These are phyloP conservation scores for Draba incana DNA, from an alignment of 345 rosid species.

Conservation along the genomic window DNA sequence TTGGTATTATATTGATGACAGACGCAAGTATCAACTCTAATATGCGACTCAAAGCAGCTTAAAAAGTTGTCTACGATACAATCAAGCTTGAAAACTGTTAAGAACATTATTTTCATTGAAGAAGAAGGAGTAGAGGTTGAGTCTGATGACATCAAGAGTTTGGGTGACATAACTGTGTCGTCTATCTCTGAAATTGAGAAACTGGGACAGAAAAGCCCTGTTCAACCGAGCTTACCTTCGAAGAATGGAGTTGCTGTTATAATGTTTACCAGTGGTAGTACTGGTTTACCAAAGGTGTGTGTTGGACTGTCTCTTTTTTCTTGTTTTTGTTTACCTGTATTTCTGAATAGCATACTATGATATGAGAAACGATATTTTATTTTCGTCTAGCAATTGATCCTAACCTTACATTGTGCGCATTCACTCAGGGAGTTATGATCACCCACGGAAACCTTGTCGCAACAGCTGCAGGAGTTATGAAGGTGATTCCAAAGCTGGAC, in stretches of 20 bases:
- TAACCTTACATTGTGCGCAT: conserved; percentile 39
- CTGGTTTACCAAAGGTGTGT: conserved; percentile 92
- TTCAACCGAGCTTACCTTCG: conserved; percentile 64
- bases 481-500: conserved; percentile 61
- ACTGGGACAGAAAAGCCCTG: conserved; percentile 58
- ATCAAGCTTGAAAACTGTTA: conserved; percentile 55
- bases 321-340: neutral
- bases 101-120: conserved; percentile 76
- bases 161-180: conserved; percentile 54
- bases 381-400: neutral
- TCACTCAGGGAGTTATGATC: conserved; percentile 86
- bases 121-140: conserved; percentile 53
- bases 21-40: conserved; percentile 82
- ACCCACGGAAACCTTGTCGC: conserved; percentile 84
- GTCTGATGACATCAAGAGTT: conserved; percentile 42
- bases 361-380: neutral
- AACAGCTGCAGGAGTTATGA: conserved; percentile 79
- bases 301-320: conserved; percentile 9
- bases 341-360: neutral
- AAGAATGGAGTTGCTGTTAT: conserved; percentile 73
- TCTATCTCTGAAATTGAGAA: conserved; percentile 82
- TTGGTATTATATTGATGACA: conserved; percentile 41
- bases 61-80: conserved; percentile 66
- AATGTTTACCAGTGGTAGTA: conserved; percentile 97
- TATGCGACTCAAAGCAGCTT: conserved; percentile 77